Percentiles rank a stretch among this genome's conserved stretches.
Evolutionary conservation across 352 stramenopile genomes (phyloP).

Genomic region (Globisporangium spinosum): DNA sequence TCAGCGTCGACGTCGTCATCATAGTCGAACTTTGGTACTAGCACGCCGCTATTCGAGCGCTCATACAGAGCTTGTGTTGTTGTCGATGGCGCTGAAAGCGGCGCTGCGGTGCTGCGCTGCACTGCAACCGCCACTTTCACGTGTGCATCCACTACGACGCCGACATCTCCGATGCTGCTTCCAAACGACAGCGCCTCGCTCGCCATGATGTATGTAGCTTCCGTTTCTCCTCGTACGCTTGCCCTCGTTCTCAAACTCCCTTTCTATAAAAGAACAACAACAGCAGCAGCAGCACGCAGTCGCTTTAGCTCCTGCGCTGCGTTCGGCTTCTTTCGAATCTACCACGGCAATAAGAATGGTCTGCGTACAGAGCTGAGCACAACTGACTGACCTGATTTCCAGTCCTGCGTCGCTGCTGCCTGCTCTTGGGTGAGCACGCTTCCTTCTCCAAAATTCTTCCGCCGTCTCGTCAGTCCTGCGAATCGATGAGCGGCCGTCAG

Average conservation of each 20-base stretch:
- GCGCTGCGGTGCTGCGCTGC: slow-evolving; percentile 4
- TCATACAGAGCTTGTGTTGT: slow-evolving; percentile 6
- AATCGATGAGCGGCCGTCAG: not conserved
- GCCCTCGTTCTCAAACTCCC: not conserved
- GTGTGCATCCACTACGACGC: not conserved
- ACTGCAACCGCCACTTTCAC: slow-evolving; percentile 5
- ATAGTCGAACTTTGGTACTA: slow-evolving; percentile 20
- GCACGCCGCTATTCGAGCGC: slow-evolving; percentile 20
- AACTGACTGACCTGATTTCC: not conserved
- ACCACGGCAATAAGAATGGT: not conserved
- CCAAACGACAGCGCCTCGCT: slow-evolving; percentile 1
- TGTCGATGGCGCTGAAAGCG: not conserved
- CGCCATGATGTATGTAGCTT: slow-evolving; percentile 2
- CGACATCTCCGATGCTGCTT: slow-evolving; percentile 1
- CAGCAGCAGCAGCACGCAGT: too few relatives aligned
- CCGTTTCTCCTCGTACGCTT: not conserved
- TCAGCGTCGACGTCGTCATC: slow-evolving; percentile 14
- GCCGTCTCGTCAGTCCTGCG: not conserved
- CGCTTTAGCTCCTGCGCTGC: not conserved
- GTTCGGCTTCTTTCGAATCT: not conserved
- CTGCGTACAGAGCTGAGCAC: not conserved
- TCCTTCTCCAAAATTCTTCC: not conserved
- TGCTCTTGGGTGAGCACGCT: not conserved
- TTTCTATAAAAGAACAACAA: slow-evolving; percentile 7
- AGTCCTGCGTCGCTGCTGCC: not conserved